Base-by-base conservation (phyloP, 352 stramenopile genomes). In the Thalassiosira delicatula region DNA sequence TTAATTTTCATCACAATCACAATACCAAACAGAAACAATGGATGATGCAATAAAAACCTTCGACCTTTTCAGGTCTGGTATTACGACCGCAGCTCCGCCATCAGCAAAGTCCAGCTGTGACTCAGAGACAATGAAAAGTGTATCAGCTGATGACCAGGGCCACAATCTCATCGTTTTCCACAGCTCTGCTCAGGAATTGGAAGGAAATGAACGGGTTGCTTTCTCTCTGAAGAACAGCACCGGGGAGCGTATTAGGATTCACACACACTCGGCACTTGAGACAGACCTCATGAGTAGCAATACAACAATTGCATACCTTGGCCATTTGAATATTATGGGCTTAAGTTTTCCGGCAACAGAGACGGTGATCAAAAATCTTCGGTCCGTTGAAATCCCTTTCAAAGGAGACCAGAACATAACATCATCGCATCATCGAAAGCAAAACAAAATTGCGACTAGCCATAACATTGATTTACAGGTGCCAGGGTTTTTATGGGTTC, bases 171-270 rank as follows among this genome's bases (percentile, higher is more conserved):
- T 51, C 27, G 69, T 95, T 23, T 49, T 88, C 19, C 92, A 96
- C 59, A 83, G 94, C 51, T 73, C 84, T 60, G 85, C 82, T 30
- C 84, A 89, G 53, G 51, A 78, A n/a, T 61, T 95, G 12, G 68
- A 85, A 21, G 69, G 72, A 42, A 75, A 91, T 30, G 87, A 94
- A 74, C 84, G 92, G 37, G 85, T 95, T 61, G 91, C 93, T n/a
- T 96, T 95, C 77, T 95, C 92, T 25, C 70, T 96, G 0, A 83
- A 88, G n/a, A 96, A 96, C 70, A 78, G 89, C 33, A 95, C 92
- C 56, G 94, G 94, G 23, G 88, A 96, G 69, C 79, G 84, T 76
- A 75, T 96, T 32, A 76, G 94, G 23, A 81, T 94, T 68, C 92
- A 96, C 30, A 68, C 68, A 67, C 68, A 86, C 7, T 80, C 82